Evolutionary conservation across 2,329 filamentous ascomycete species (phyloP).

Genomic region (Didymella pomorum): DNA sequence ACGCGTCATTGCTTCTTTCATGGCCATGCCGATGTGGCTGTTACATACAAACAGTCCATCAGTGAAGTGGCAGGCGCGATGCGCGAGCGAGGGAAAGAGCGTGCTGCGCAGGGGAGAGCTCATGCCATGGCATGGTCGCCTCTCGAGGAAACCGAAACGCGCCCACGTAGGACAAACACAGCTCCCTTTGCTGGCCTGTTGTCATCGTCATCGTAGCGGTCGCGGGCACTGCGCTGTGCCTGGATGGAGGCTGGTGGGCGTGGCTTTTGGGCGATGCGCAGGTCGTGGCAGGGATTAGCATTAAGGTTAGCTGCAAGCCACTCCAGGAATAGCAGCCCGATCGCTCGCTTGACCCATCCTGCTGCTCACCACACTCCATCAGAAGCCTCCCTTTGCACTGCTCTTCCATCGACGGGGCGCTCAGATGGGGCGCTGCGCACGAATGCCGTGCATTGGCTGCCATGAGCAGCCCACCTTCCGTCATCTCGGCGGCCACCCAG

Average conservation of each 20-base stretch:
- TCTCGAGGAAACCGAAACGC: constrained; percentile 25
- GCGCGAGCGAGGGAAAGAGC: constrained; percentile 24
- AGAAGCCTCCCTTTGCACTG: constrained; percentile 36
- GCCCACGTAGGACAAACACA: constrained; percentile 33
- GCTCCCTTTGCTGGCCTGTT: constrained; percentile 29
- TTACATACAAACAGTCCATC: constrained; percentile 31
- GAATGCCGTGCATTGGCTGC: constrained; percentile 40
- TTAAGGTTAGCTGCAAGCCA: constrained; percentile 52
- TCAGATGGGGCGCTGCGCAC: constrained; percentile 35
- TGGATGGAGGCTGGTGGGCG: constrained; percentile 31
- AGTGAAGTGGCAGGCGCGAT: constrained; percentile 25
- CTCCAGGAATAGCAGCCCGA: constrained; percentile 49
- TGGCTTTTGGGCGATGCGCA: constrained; percentile 43
- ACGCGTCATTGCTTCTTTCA: constrained; percentile 26
- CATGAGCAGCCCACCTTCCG: constrained; percentile 28
- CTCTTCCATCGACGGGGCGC: constrained; percentile 30
- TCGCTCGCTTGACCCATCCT: constrained; percentile 22
- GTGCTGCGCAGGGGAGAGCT: constrained; percentile 20
- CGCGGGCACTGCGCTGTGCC: constrained; percentile 31
- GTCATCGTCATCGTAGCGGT: constrained; percentile 21
- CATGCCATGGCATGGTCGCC: constrained; percentile 18
- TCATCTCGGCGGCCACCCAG: constrained; percentile 33
- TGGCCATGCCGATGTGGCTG: constrained; percentile 21
- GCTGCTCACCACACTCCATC: constrained; percentile 46
- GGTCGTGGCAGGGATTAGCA: constrained; percentile 39